Evolutionary conservation across 2,329 filamentous ascomycete genomes (phyloP), one percentile per base, ranked within the genome.

Genomic region (Fusarium sacchari): DNA sequence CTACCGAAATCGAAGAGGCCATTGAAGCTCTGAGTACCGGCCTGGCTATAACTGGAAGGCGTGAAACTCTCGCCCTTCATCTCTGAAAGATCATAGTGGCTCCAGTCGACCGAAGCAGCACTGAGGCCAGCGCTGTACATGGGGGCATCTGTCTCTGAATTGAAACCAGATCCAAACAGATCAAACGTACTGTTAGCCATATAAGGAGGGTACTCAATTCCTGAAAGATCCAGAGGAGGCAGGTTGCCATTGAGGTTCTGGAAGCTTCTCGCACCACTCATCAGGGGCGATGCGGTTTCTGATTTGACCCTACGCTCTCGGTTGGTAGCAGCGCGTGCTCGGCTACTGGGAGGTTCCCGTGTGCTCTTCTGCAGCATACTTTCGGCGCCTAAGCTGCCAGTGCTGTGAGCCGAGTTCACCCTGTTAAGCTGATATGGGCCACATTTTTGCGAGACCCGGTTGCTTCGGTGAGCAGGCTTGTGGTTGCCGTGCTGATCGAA

Each of bases 401-500:
- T 81, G 81, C 88, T 85, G 80, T 89, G 86, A 71, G 89, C 84
- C 26, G 89, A 88, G 81, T 89, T 88, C 72, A 88, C 87, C 64
- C 89, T 86, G 78, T 84, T 88, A 46, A 91, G 85, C 67, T 88
- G 86, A 74, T 92, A 92, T 26, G 90, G 89, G 37, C 88, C 88
- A 74, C 86, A 88, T 80, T 91, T 91, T 73, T 91, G 89, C 36
- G 89, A 86, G 37, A 87, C 86, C 73, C 89, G 89, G 76, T 87
- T 85, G 80, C 88, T 88, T 82, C 90, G 91, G 79, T 89, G 86
- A 18, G 86, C 83, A 22, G 90, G 88, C 77, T 90, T 91, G 83
- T 90, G 90, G 76, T 91, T 88, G 57, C 90, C 90, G 76, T 91
- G 88, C 73, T 90, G 86, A 77, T 92, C 90, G 73, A 91, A 89